Percentiles rank a stretch among this genome's conserved stretches.
Evolutionary conservation across 768 basidiomycete species (phyloP).

Genomic region (Psilocybe cyanescens): DNA sequence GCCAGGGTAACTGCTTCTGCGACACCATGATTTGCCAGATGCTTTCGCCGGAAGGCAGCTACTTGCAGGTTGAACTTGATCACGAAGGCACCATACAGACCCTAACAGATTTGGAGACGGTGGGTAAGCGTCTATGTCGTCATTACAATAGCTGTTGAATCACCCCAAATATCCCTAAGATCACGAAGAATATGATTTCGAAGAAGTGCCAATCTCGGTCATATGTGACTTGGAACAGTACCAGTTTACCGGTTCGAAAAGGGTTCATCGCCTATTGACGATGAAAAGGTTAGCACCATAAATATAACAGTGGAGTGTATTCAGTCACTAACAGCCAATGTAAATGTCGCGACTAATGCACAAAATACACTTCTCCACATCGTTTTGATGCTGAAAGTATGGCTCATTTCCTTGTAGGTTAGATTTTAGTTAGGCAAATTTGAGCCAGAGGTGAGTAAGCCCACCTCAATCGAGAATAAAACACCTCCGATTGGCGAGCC

Average conservation of each 20-base stretch:
- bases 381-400: slow-evolving; percentile 94
- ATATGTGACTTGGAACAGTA: slow-evolving; percentile 97
- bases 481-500: slow-evolving; percentile 98
- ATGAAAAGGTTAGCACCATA: not conserved
- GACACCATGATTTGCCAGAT: slow-evolving; percentile 82
- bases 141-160: slow-evolving; percentile 24
- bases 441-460: not conserved
- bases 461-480: slow-evolving; percentile 93
- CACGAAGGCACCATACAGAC: slow-evolving; percentile 95
- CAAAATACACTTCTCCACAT: slow-evolving; percentile 99
- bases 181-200: slow-evolving; percentile 94
- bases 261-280: slow-evolving; percentile 91
- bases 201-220: slow-evolving; percentile 99
- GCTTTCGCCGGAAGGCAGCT: slow-evolving; percentile 91
- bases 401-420: slow-evolving; percentile 89
- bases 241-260: slow-evolving; percentile 96
- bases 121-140: slow-evolving; percentile 4
- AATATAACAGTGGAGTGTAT: not conserved
- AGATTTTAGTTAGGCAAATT: not conserved
- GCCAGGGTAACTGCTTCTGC: slow-evolving; percentile 90
- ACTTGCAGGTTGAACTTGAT: slow-evolving; percentile 97
- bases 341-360: slow-evolving; percentile 95
- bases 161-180: slow-evolving; percentile 96
- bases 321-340: slow-evolving; percentile 75
- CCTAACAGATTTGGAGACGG: slow-evolving; percentile 49